These are phyloP conservation scores for Aspergillus hortae DNA, from an alignment of 2,329 filamentous ascomycete genomes.

Conservation along the genomic window DNA sequence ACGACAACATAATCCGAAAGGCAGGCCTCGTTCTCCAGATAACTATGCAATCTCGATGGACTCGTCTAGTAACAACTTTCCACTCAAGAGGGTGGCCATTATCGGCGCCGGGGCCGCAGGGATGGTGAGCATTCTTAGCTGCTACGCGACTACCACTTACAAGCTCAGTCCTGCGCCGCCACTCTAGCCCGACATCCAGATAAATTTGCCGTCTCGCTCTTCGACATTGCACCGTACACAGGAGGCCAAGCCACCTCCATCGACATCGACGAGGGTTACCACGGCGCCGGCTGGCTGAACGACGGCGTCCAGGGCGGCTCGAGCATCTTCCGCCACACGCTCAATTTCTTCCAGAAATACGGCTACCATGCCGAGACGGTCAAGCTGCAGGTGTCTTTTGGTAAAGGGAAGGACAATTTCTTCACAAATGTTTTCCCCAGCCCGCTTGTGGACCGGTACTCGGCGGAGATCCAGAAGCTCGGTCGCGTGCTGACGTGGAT, in stretches of 20 bases:
- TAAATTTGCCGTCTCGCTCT: slow-evolving; percentile 62
- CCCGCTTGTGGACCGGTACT: slow-evolving; percentile 52
- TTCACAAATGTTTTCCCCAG: slow-evolving; percentile 62
- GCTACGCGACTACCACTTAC: not conserved
- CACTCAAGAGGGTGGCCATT: slow-evolving; percentile 52
- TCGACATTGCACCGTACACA: slow-evolving; percentile 57
- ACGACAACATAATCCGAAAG: not conserved
- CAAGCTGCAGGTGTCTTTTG: slow-evolving; percentile 58
- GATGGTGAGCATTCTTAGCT: slow-evolving; percentile 42
- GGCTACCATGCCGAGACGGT: slow-evolving; percentile 56
- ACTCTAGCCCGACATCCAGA: slow-evolving; percentile 64
- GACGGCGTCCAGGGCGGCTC: slow-evolving; percentile 61
- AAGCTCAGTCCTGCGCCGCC: slow-evolving; percentile 58
- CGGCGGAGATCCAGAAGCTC: slow-evolving; percentile 54
- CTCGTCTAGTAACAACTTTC: not conserved
- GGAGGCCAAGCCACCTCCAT: slow-evolving; percentile 61
- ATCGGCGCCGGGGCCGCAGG: slow-evolving; percentile 63
- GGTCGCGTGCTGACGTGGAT: slow-evolving; percentile 53
- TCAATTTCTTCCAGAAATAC: slow-evolving; percentile 59
- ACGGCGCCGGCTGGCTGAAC: slow-evolving; percentile 59
- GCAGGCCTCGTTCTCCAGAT: not conserved
- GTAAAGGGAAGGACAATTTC: slow-evolving; percentile 54
- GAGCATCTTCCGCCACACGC: slow-evolving; percentile 60
- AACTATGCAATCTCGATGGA: not conserved
- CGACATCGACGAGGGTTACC: slow-evolving; percentile 51